These are phyloP conservation scores for Irpex lacteus DNA, from an alignment of 1,284 basidiomycete species.

Conservation along the genomic window DNA sequence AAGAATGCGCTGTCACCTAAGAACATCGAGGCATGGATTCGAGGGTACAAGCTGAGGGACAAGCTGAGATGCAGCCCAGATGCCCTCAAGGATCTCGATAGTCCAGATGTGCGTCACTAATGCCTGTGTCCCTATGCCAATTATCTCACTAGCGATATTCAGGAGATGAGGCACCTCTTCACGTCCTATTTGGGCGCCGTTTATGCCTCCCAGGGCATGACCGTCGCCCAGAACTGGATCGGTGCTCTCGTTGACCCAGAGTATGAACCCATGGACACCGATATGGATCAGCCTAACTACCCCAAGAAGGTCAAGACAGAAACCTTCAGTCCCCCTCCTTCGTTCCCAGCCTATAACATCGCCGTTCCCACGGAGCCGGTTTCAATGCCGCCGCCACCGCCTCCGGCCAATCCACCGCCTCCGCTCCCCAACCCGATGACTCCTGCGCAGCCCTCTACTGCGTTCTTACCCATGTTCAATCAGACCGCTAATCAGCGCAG, in stretches of 20 bases:
- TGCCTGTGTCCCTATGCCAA: conserved; percentile 11
- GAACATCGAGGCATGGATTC: conserved; percentile 56
- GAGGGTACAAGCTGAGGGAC: conserved; percentile 51
- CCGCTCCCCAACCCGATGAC: conserved; percentile 48
- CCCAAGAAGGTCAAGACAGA: conserved; percentile 28
- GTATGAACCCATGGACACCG: conserved; percentile 21
- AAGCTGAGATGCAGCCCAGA: conserved; percentile 56
- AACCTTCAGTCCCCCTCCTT: conserved; percentile 11
- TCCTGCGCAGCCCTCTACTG: conserved; percentile 53
- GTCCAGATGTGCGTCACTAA: conserved; percentile 38
- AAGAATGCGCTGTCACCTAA: conserved; percentile 38
- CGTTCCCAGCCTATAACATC: background rate
- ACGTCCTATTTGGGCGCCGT: conserved; percentile 67
- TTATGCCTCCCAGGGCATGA: conserved; percentile 51
- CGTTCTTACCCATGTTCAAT: conserved; percentile 70
- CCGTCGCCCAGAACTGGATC: conserved; percentile 57
- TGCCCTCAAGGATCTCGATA: conserved; percentile 35
- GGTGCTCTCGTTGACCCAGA: conserved; percentile 46
- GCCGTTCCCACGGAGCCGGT: conserved; percentile 8
- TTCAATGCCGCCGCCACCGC: conserved; percentile 21
- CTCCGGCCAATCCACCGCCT: conserved; percentile 30
- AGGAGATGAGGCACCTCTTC: conserved; percentile 63
- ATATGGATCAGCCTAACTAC: conserved; percentile 20
- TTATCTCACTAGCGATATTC: background rate
- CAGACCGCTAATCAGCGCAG: conserved; percentile 65